phyloP scores from a whole-genome alignment of 106 monocot species.

The Iris macrosiphon region DNA sequence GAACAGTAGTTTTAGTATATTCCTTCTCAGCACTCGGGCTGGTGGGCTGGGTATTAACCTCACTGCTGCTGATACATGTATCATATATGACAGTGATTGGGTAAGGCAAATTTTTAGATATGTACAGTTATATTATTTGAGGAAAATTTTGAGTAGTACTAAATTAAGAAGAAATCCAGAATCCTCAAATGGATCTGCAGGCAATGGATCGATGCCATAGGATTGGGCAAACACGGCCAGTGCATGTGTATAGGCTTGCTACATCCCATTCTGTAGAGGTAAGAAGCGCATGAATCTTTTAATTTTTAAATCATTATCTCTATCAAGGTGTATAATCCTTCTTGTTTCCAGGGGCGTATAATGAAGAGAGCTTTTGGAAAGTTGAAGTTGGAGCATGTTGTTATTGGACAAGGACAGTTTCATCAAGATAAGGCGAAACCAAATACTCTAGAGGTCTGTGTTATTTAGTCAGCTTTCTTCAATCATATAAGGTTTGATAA shows the following conservation, averaged over 20 bases:
- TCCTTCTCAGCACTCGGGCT: constrained; percentile 90
- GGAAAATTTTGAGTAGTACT: no score
- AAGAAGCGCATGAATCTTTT: no score
- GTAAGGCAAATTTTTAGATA: constrained; percentile 46
- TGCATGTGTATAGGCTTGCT: constrained; percentile 88
- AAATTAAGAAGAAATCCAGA: constrained; percentile 38
- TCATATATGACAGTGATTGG: constrained; percentile 98
- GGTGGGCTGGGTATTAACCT: constrained; percentile 97
- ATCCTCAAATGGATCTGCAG: constrained; percentile 98
- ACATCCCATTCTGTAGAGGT: constrained; percentile 95
- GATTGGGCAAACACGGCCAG: constrained; percentile 87
- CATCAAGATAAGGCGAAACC: constrained; percentile 62
- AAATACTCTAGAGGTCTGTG: constrained; percentile 62
- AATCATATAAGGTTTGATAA: no score
- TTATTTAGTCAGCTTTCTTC: no score
- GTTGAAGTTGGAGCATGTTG: constrained; percentile 89
- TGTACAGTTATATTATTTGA: not conserved
- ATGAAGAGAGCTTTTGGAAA: constrained; percentile 87
- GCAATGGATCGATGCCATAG: constrained; percentile 99
- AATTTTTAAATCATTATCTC: no score
- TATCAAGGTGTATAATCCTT: no score
- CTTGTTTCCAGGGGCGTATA: constrained; percentile 67
- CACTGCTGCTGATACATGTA: constrained; percentile 96
- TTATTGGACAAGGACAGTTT: constrained; percentile 92
- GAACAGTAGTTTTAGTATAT: constrained; percentile 52